Evolutionary conservation across 1,284 basidiomycete species (phyloP), one percentile per base, ranked within the genome.

Genomic region (Melampsora americana): DNA sequence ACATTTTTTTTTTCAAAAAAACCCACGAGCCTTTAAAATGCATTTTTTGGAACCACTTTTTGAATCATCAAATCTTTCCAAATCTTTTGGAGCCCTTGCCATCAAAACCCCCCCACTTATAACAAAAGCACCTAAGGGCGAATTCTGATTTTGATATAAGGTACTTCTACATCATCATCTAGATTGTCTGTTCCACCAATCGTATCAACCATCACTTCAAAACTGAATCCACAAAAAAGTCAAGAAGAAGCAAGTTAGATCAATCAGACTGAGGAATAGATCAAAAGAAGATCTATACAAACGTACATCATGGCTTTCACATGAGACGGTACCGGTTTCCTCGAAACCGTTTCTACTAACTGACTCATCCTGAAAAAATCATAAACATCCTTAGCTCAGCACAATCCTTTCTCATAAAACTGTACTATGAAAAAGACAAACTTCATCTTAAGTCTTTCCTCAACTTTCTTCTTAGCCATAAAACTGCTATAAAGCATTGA

Each of bases 401-500:
- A n/a, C n/a, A n/a, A n/a, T n/a, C n/a, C 79, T 82, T 82, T 78
- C 80, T 81, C 0, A 78, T 70, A 39, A 80, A 78, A 77, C 82
- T 71, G 50, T 5, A 50, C 0, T 23, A 74, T 81, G 82, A 23
- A 79, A 80, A 30, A 18, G 26, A 67, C 72, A 42, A n/a, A 75
- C 72, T 61, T 90, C 92, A 96, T 92, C 12, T 88, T 87, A 78
- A 95, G 83, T 69, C 94, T 87, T 82, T 96, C 94, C 66, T 92
- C 89, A 26, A 75, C 90, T 90, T 96, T 97, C 85, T 93, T 92
- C 85, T 90, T 91, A 68, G 89, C 90, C 74, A 92, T 88, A 83
- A 95, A 98, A 48, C 90, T 89, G 78, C 92, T 95, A 92, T 94
- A 99, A 48, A 99, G 86, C 95, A 99, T 96, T 80, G 93, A 95